Evolutionary conservation across 106 monocot genomes (phyloP).

Genomic region (Dactylorhiza incarnata): DNA sequence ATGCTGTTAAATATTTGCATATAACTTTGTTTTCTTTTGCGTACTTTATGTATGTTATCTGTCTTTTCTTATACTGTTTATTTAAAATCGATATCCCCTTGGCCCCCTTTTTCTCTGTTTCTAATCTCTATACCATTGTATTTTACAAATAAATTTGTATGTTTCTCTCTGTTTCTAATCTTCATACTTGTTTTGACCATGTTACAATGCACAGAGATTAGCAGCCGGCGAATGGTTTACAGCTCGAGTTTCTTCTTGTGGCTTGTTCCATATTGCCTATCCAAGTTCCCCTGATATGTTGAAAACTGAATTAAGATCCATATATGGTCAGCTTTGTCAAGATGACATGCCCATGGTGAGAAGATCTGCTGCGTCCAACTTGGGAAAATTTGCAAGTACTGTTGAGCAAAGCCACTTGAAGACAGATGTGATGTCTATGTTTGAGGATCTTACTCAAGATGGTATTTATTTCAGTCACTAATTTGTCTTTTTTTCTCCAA

Average conservation of each 20-base stretch:
- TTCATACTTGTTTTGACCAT: not conserved
- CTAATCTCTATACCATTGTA: not conserved
- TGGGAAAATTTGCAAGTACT: slow-evolving; percentile 84
- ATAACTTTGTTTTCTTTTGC: not conserved
- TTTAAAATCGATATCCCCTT: not conserved
- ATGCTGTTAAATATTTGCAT: not conserved
- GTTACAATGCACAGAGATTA: slow-evolving; percentile 42
- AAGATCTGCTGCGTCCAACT: slow-evolving; percentile 82
- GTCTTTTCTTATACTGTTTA: not conserved
- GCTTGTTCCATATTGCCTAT: slow-evolving; percentile 85
- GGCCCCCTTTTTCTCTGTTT: not conserved
- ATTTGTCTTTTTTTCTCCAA: not conserved
- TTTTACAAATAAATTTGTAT: not conserved
- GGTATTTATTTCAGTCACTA: slow-evolving; percentile 28
- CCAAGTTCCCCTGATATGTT: slow-evolving; percentile 68
- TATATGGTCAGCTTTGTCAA: slow-evolving; percentile 79
- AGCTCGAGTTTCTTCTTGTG: slow-evolving; percentile 88
- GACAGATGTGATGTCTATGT: slow-evolving; percentile 76
- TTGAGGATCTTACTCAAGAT: slow-evolving; percentile 87
- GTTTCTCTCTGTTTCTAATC: too few species aligned
- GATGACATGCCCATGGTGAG: slow-evolving; percentile 99
- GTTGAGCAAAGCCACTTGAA: slow-evolving; percentile 72
- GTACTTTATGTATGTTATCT: not conserved
- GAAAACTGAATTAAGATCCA: slow-evolving; percentile 71
- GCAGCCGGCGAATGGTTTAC: slow-evolving; percentile 98